Conservation (phyloP, 164 flowering plant genomes). For the Annona squamosa region DNA sequence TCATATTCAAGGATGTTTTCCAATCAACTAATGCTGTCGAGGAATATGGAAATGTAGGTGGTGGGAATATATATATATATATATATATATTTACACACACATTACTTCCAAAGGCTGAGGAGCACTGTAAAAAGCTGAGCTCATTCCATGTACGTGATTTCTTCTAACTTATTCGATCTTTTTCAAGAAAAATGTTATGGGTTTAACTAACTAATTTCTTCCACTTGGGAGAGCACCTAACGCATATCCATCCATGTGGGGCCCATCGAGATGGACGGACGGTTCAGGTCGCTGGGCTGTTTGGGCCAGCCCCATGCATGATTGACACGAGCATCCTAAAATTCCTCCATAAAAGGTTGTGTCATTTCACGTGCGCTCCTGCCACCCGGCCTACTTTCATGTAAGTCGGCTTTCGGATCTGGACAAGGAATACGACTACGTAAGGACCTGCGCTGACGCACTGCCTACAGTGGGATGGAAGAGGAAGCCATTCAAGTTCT, state of each 20-base stretch:
- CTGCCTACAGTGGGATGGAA: neutral
- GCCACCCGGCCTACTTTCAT: neutral
- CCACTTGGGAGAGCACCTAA: neutral
- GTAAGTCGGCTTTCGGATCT: neutral
- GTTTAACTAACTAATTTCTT: too few relatives aligned
- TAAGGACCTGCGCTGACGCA: neutral
- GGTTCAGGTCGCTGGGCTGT: neutral
- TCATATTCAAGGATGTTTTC: slow-evolving; percentile 28
- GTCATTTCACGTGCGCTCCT: neutral
- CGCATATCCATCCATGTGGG: neutral
- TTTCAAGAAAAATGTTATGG: neutral
- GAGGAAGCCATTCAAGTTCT: neutral
- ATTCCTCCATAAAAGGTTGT: neutral
- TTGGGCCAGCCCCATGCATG: neutral
- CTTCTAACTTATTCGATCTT: neutral
- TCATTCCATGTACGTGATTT: neutral
- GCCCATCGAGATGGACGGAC: neutral
- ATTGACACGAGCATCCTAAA: neutral
- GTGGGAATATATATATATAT: slow-evolving; percentile 7
- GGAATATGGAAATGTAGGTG: slow-evolving; percentile 4
- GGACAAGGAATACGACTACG: slow-evolving; percentile 7
- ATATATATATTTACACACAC: neutral
- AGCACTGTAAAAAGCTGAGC: neutral
- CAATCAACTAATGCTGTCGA: slow-evolving; percentile 15
- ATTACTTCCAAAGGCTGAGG: neutral